phyloP scores from a whole-genome alignment of 176 grass and related monocot genomes.

The Rhipidocladum racemiflorum region DNA sequence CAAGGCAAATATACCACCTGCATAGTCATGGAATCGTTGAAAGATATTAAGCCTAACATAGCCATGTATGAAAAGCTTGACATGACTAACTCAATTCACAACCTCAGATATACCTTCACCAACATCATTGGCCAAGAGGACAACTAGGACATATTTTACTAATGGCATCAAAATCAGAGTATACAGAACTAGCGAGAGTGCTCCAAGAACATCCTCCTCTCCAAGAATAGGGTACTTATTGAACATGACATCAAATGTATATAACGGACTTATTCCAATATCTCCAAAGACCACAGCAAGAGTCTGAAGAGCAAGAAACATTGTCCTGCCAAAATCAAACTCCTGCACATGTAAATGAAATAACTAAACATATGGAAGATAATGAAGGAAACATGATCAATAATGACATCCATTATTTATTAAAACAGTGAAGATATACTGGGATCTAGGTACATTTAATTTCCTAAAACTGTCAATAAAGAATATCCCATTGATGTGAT shows the following conservation, averaged over 20 bases:
- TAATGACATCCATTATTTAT: neutral
- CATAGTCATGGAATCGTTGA: conserved; percentile 27
- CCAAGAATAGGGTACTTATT: conserved; percentile 64
- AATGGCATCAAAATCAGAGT: conserved; percentile 75
- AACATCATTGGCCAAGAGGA: conserved; percentile 86
- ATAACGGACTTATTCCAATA: conserved; percentile 86
- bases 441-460: conserved; percentile 1
- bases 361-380: conserved; percentile 42
- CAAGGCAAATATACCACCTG: conserved; percentile 97
- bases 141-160: conserved; percentile 86
- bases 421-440: neutral
- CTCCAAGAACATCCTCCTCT: conserved; percentile 89
- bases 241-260: conserved; percentile 97
- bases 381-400: conserved; percentile 32
- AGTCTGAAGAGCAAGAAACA: conserved; percentile 83
- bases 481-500: neutral
- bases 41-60: conserved; percentile 37
- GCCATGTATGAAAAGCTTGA: neutral
- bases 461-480: neutral
- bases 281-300: conserved; percentile 91
- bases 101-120: conserved; percentile 72
- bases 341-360: conserved; percentile 66
- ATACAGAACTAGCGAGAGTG: conserved; percentile 88
- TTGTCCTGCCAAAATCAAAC: conserved; percentile 67
- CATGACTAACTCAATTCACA: conserved; percentile 48